Conservation (phyloP, 768 basidiomycete genomes). For the Trametopsis cervina region DNA sequence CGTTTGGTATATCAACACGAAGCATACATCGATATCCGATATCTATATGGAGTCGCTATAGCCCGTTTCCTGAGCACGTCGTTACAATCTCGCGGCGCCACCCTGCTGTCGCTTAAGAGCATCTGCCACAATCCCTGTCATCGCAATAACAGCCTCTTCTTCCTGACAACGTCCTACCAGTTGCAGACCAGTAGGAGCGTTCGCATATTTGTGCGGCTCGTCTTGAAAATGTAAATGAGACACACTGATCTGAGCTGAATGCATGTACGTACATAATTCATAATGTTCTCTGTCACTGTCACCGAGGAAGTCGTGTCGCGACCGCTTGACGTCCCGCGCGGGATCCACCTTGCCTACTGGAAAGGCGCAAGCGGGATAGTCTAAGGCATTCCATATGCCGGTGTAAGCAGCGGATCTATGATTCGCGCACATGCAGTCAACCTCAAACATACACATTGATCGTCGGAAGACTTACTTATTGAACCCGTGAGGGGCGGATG, state of each 20-base stretch:
- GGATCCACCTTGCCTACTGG: conserved; percentile 61
- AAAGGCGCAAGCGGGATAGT: conserved; percentile 54
- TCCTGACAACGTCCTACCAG: conserved; percentile 63
- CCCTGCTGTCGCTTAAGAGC: conserved; percentile 32
- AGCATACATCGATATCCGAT: too few relatives aligned
- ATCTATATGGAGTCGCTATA: too few relatives aligned
- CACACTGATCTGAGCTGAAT: too few relatives aligned
- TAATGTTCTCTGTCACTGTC: conserved; percentile 41
- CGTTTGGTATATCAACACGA: too few relatives aligned
- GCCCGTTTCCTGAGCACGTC: too few relatives aligned
- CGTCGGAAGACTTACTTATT: conserved; percentile 34
- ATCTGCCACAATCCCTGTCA: conserved; percentile 58
- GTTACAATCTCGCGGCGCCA: conserved; percentile 4
- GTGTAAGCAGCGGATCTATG: conserved; percentile 53
- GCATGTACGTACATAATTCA: conserved; percentile 53
- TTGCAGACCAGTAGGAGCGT: conserved; percentile 60
- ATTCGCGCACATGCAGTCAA: too few relatives aligned
- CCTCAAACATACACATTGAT: neutral
- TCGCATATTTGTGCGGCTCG: conserved; percentile 44
- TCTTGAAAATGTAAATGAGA: conserved; percentile 36
- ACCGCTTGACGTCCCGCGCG: conserved; percentile 38
- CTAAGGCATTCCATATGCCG: conserved; percentile 59
- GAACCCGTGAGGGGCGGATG: conserved; percentile 52
- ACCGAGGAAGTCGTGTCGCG: conserved; percentile 41
- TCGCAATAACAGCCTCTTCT: conserved; percentile 67